Evolutionary conservation across 169 alveolate genomes (phyloP), one percentile per base, ranked within the genome.

Genomic region (Cryptosporidium ryanae): DNA sequence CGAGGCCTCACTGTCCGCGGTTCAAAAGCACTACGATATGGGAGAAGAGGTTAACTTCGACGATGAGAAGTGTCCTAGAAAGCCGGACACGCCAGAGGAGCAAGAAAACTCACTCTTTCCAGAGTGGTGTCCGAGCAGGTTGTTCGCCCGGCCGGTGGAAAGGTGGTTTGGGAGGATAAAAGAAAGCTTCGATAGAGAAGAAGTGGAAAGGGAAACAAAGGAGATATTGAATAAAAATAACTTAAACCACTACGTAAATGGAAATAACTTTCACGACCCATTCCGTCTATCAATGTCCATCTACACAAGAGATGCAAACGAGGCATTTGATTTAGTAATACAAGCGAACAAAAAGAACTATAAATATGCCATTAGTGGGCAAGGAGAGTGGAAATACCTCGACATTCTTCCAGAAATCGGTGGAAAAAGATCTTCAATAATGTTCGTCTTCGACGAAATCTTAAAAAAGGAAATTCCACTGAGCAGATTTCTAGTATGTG

Each of bases 201-300:
- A 29, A 15, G 82, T 67, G 6, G 82, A 5, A n/a, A n/a, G n/a
- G 1, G 67, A 48, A 1, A 52, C 82, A 23, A 23, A 48, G 54
- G 82, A 48, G 27, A 76, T 43, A 12, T 2, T 66, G 46, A 34
- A 67, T 70, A 66, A 18, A 46, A n/a, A n/a, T 46, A 34, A 64
- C 55, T 29, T 50, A 76, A 82, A 71, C 25, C 64, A 70, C 55
- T 68, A 82, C 67, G 65, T 90, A 25, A 82, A 82, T 67, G 92
- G 92, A 27, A 90, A 90, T 50, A 61, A 59, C 15, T 90, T 82
- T 50, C 84, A 90, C 64, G 92, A 90, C 64, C 92, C 92, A 31
- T 70, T 82, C 44, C 91, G 92, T 17, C 32, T 90, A 23, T 71
- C 91, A 7, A 76, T 76, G 5, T 76, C 90, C 68, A 82, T 82